Evolutionary conservation across 1,139 yeast species (phyloP).

Genomic region (Diutina catenulata): DNA sequence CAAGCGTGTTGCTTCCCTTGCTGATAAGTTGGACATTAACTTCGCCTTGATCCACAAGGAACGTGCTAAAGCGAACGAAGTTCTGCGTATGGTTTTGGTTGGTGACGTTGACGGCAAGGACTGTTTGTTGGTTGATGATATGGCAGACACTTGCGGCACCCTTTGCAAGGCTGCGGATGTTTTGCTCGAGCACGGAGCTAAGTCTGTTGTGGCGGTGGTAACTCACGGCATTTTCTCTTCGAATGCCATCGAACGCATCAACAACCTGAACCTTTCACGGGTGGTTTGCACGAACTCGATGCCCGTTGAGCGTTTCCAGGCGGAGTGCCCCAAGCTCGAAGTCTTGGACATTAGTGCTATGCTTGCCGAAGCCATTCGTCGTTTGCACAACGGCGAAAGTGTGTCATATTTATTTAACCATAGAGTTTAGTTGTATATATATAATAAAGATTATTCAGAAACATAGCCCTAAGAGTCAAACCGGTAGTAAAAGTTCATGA

Average conservation of each 20-base stretch:
- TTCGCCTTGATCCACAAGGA: conserved; percentile 96
- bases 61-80: conserved; percentile 91
- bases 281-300: conserved; percentile 94
- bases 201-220: conserved; percentile 83
- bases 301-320: conserved; percentile 50
- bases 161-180: conserved; percentile 93
- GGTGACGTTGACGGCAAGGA: conserved; percentile 88
- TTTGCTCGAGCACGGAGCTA: conserved; percentile 68
- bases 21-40: conserved; percentile 83
- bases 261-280: conserved; percentile 61
- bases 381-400: conserved; percentile 95
- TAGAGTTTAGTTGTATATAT: no score
- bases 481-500: no score
- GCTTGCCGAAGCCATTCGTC: conserved; percentile 91
- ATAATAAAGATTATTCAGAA: no score
- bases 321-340: conserved; percentile 74
- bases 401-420: conserved; percentile 73
- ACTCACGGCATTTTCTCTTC: conserved; percentile 93
- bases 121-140: conserved; percentile 89
- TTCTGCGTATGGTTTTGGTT: conserved; percentile 87
- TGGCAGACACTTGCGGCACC: conserved; percentile 99
- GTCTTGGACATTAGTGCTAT: conserved; percentile 81
- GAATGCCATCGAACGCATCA: conserved; percentile 74
- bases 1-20: conserved; percentile 91
- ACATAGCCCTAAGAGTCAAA: no score